Base-by-base conservation (phyloP, 2,329 filamentous ascomycete genomes). In the Cladobotryum protrusum region DNA sequence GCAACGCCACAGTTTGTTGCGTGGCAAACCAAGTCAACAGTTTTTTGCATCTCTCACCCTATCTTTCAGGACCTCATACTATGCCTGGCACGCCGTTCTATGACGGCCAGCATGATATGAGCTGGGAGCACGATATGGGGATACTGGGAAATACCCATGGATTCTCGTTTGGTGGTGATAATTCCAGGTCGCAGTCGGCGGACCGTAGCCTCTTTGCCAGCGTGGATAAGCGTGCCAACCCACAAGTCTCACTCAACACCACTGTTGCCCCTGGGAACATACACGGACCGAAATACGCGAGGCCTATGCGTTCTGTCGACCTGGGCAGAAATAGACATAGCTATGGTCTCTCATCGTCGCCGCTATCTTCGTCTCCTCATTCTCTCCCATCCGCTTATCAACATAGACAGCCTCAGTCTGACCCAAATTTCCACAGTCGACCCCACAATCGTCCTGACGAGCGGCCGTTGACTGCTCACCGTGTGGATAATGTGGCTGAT, bases 231-330 rank as follows among this genome's bases (percentile, higher is more conserved):
- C 83, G 86, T 52, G 78, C 78, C 2, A 76, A 77, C 37, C 74
- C 87, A 1, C 82, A 79, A 55, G 74, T 89, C 2, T 80, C 79
- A 4, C 59, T 89, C 20, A 86, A 77, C 62, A 80, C 76, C 4
- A 75, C 82, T 1, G 70, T 77, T 18, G 85, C 78, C 1, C 76
- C 83, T 3, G 86, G 86, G 50, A 82, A 63, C 63, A 74, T 74
- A 57, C 82, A 73, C 59, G 54, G 57, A 43, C 78, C 63, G 56
- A 76, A 58, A 52, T 73, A 62, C 56, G 74, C 65, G 8, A 73
- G 74, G 11, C 70, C 76, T 14, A 69, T 75, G 43, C 67, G 71
- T 32, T 77, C 77, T 0, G 62, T 71, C 5, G 73, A 75, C 33
- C 52, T 70, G 3, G 63, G 62, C 29, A 64, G 61, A 42, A 55